Percentiles rank a stretch among this genome's conserved stretches.
Evolutionary conservation across 106 monocot genomes (phyloP).

Genomic region (Dendrobium huoshanense): DNA sequence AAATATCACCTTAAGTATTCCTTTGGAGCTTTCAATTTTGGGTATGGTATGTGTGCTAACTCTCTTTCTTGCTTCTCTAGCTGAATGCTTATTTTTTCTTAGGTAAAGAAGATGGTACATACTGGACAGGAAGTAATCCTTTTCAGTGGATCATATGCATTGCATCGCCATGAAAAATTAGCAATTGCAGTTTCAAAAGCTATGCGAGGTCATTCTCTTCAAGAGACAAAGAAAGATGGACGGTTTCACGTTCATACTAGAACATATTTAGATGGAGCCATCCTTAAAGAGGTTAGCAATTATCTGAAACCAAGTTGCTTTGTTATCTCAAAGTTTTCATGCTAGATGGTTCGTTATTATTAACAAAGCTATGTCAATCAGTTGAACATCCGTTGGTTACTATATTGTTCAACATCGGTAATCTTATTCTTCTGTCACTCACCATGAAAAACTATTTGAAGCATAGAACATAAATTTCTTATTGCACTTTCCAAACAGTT

Average conservation of each 20-base stretch:
- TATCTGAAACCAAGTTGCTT: background rate
- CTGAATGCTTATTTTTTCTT: slow-evolving; percentile 1
- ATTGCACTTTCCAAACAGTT: background rate
- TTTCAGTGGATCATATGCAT: slow-evolving; percentile 82
- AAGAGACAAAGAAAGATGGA: slow-evolving; percentile 92
- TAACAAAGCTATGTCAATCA: background rate
- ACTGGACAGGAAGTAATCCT: slow-evolving; percentile 78
- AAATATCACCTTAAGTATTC: background rate
- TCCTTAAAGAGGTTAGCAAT: slow-evolving; percentile 73
- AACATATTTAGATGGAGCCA: slow-evolving; percentile 95
- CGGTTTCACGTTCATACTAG: slow-evolving; percentile 87
- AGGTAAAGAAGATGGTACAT: slow-evolving; percentile 95
- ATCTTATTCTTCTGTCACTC: background rate
- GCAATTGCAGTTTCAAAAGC: slow-evolving; percentile 96
- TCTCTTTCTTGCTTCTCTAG: background rate
- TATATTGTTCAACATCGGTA: background rate
- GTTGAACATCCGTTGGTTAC: background rate
- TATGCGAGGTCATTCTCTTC: slow-evolving; percentile 85
- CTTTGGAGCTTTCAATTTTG: background rate
- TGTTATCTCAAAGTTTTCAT: background rate
- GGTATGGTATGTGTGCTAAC: background rate
- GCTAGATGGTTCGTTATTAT: background rate
- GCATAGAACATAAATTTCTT: background rate
- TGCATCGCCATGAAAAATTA: slow-evolving; percentile 93
- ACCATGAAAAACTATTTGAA: background rate